Conservation (phyloP, 2,329 filamentous ascomycete species). For the Cordyceps fumosorosea region DNA sequence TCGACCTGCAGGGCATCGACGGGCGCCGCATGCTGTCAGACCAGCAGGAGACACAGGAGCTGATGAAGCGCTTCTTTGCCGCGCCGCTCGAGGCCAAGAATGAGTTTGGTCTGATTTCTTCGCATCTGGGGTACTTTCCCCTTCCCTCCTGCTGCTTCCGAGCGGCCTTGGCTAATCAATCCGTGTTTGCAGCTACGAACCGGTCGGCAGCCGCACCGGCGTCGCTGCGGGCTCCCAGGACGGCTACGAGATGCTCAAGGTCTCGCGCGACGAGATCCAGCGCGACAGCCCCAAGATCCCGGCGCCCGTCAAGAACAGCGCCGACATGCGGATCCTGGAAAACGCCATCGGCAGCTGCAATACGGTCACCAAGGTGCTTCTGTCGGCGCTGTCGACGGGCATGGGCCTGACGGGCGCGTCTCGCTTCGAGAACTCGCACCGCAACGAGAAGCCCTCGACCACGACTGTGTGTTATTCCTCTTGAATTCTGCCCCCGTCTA, state of each 20-base stretch:
- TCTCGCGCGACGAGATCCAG: conserved; percentile 44
- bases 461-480: conserved; percentile 26
- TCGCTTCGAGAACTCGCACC: conserved; percentile 45
- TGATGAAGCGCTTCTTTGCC: conserved; percentile 52
- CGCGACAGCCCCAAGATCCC: conserved; percentile 39
- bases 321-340: conserved; percentile 41
- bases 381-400: conserved; percentile 43
- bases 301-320: conserved; percentile 40
- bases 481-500: background rate
- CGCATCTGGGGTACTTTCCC: conserved; percentile 39
- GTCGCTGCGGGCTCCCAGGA: conserved; percentile 42
- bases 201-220: conserved; percentile 41
- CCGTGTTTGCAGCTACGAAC: conserved; percentile 35
- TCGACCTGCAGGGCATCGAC: conserved; percentile 46
- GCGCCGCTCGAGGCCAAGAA: conserved; percentile 49
- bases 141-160: no score
- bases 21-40: conserved; percentile 46
- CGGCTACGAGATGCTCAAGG: conserved; percentile 49
- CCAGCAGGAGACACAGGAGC: conserved; percentile 43
- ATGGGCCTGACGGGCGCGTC: conserved; percentile 37
- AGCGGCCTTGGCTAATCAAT: background rate
- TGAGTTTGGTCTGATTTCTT: conserved; percentile 46
- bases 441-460: conserved; percentile 42
- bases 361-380: conserved; percentile 43
- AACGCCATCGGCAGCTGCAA: conserved; percentile 44